Evolutionary conservation across 495 filamentous ascomycete species (phyloP), one percentile per base, ranked within the genome.

Genomic region (Talaromyces trachyspermus): DNA sequence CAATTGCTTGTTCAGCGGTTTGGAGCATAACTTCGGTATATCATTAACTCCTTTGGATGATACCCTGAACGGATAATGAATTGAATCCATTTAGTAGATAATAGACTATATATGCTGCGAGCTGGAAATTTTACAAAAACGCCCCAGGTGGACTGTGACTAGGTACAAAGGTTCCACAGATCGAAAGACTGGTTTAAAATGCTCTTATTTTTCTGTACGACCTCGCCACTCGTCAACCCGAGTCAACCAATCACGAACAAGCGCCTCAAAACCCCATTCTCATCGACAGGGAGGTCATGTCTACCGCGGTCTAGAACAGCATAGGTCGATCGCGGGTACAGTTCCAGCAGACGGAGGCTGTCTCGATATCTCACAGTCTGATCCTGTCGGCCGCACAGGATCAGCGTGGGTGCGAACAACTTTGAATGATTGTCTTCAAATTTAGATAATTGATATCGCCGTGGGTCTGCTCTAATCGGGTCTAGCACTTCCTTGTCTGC

Each of bases 251-350:
- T 63, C 55, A 40, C 55, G 49, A 51, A 63, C 58, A 53, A 63
- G 58, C 43, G 58, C 58, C 42, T 45, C 60, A 54, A 63, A 46
- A 63, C 37, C 25, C 58, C 38, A 24, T 18, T 59, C 53, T 63
- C 58, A 54, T 63, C 60, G 5, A 63, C 49, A 48, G 58, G 58
- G 49, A 63, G 55, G 15, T 53, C 60, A 59, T 63, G 60, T 27
- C 49, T 63, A 30, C 55, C 52, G 19, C 60, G 60, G 53, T 63
- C 60, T 41, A 63, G 45, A 50, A 63, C 53, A 43, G 52, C 51
- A 51, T 50, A 63, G 0, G 55, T 63, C 18, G 60, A 61, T 45
- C 58, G 51, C 17, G 60, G 60, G 55, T 63, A 63, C 26, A 61
- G 53, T 47, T 57, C 60, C 49, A 61, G 47, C 54, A 63, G 50